Evolutionary conservation across 495 filamentous ascomycete species (phyloP).

Genomic region (Neurospora sp.): DNA sequence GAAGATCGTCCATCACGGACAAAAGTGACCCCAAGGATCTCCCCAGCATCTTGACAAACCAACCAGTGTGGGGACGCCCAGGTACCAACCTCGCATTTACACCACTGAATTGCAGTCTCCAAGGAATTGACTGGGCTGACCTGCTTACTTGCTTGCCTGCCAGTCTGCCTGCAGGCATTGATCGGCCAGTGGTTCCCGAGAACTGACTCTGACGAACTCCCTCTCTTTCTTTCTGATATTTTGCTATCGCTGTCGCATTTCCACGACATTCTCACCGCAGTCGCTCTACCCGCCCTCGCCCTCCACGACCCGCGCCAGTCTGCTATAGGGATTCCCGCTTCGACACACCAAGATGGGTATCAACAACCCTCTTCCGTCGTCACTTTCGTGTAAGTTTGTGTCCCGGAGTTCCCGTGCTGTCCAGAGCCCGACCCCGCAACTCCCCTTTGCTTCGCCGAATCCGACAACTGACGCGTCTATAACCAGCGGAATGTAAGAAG

Average conservation of each 20-base stretch:
- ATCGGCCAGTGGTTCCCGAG: background rate
- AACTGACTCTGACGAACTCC: background rate
- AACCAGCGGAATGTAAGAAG: slow-evolving; percentile 75
- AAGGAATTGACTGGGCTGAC: background rate
- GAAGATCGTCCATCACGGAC: background rate
- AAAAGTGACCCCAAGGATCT: background rate
- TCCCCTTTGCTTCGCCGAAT: background rate
- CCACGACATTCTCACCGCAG: background rate
- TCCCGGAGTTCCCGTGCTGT: slow-evolving; percentile 11
- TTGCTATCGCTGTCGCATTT: background rate
- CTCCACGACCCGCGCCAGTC: background rate
- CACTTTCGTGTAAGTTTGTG: slow-evolving; percentile 44
- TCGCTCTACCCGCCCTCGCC: background rate
- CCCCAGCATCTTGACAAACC: background rate
- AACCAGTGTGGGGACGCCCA: background rate
- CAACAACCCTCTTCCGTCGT: slow-evolving; percentile 50
- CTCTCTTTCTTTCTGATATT: background rate
- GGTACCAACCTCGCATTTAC: background rate
- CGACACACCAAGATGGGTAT: slow-evolving; percentile 34
- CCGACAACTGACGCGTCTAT: slow-evolving; percentile 2
- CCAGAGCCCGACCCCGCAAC: background rate
- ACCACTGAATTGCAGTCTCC: background rate
- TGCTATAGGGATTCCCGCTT: background rate
- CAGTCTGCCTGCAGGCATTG: background rate
- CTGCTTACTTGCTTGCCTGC: background rate